Evolutionary conservation across 768 basidiomycete species (phyloP), one percentile per base, ranked within the genome.

Genomic region (Mycena capillaripes): DNA sequence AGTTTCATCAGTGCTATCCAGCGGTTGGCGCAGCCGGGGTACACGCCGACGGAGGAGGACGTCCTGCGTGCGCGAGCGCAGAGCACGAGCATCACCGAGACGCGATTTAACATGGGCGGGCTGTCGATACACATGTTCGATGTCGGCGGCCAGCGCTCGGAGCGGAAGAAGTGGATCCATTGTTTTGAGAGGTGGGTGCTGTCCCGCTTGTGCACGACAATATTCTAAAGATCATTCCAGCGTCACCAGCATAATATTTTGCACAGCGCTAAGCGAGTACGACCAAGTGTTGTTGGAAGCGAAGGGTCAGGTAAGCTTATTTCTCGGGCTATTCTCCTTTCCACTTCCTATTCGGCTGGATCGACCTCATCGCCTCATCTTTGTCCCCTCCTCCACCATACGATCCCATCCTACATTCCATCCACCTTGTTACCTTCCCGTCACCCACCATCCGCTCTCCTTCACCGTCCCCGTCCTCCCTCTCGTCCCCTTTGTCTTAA

Each of bases 71-170:
- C 93, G 36, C 87, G 93, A 75, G 87, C 89, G 42, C 94, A 93
- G 84, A 93, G 90, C 72, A 93, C 92, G 7, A 92, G 93, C 48
- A 94, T 95, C 74, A 89, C 89, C 2, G 93, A 95, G 81, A 95
- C 93, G 5, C 81, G 89, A 75, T 91, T 91, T 55, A 82, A 82
- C 5, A 84, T 91, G 84, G 90, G 89, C 14, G 86, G 82, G 30
- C 76, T 85, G 0, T 82, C 83, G 79, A 81, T 83, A 42, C 82
- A 81, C 81, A 87, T 90, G 87, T 88, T 88, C 74, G 89, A 91
- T 79, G 89, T 90, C 25, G 89, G 88, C 38, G 88, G 89, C 0
- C 89, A 89, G 70, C 78, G 87, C 42, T 85, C 70, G 81, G 74
- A 75, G 70, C 57, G 74, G 3, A 71, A 72, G 62, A 75, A 75